These are phyloP conservation scores for Pestalotiopsis sp. DNA, from an alignment of 2,329 filamentous ascomycete genomes.

Conservation along the genomic window DNA sequence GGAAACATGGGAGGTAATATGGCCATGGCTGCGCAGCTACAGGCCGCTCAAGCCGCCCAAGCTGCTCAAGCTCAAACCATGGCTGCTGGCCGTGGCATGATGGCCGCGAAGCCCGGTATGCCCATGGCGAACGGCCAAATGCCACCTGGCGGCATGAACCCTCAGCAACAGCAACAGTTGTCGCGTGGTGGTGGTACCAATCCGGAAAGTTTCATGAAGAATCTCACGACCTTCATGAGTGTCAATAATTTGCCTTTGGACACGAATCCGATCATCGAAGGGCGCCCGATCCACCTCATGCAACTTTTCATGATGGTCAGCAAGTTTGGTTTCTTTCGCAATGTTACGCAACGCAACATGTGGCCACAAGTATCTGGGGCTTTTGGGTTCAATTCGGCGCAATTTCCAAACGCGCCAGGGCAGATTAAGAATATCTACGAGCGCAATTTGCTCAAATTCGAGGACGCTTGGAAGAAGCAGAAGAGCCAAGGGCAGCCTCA, in stretches of 20 bases:
- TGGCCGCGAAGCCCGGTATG: conserved; percentile 52
- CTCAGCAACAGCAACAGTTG: conserved; percentile 44
- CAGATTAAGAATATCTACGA: conserved; percentile 77
- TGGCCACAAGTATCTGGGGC: conserved; percentile 75
- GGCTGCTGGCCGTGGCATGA: conserved; percentile 49
- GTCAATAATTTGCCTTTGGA: conserved; percentile 75
- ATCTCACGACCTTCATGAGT: conserved; percentile 76
- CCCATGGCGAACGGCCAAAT: conserved; percentile 60
- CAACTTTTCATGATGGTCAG: conserved; percentile 78
- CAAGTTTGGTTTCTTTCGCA: conserved; percentile 77
- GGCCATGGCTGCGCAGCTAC: conserved; percentile 54
- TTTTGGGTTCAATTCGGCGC: conserved; percentile 63
- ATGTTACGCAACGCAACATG: conserved; percentile 67
- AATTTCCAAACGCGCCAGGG: conserved; percentile 66
- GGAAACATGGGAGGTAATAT: conserved; percentile 28
- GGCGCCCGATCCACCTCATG: conserved; percentile 74
- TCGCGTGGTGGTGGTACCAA: conserved; percentile 42
- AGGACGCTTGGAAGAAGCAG: conserved; percentile 65
- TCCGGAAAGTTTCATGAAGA: conserved; percentile 75
- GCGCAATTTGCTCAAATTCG: conserved; percentile 75
- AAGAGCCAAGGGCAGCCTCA: conserved; percentile 56
- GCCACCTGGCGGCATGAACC: conserved; percentile 49
- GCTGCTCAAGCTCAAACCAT: conserved; percentile 33
- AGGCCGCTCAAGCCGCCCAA: conserved; percentile 29
- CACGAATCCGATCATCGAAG: conserved; percentile 71